Evolutionary conservation across 2,329 filamentous ascomycete genomes (phyloP).

Genomic region (Xylariaceae sp.): DNA sequence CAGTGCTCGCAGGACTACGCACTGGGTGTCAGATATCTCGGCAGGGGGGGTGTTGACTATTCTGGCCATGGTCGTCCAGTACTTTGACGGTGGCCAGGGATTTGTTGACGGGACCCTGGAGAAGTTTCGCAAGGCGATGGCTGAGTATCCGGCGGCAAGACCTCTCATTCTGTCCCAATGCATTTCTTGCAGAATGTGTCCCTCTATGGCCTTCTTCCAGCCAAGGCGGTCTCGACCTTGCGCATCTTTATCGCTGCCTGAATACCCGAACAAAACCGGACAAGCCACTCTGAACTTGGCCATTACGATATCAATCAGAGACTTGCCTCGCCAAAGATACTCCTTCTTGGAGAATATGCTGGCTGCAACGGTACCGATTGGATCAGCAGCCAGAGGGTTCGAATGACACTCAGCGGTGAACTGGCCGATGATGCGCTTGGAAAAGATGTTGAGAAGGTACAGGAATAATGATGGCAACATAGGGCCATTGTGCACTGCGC

Average conservation of each 20-base stretch:
- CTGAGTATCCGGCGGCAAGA: conserved; percentile 78
- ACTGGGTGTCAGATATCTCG: conserved; percentile 71
- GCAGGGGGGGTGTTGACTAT: conserved; percentile 72
- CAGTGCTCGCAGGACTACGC: conserved; percentile 67
- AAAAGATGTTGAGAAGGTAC: conserved; percentile 73
- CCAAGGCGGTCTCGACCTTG: conserved; percentile 66
- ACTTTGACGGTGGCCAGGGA: conserved; percentile 74
- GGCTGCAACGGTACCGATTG: conserved; percentile 73
- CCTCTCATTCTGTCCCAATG: conserved; percentile 83
- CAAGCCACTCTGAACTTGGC: conserved; percentile 80
- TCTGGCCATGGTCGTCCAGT: conserved; percentile 75
- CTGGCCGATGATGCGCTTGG: conserved; percentile 70
- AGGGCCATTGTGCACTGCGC: conserved; percentile 49
- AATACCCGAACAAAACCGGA: conserved; percentile 81
- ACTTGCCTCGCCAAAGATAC: conserved; percentile 64
- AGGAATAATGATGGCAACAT: conserved; percentile 64
- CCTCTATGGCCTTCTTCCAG: conserved; percentile 59
- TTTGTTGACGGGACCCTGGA: conserved; percentile 65
- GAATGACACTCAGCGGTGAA: conserved; percentile 65
- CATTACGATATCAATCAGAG: conserved; percentile 79
- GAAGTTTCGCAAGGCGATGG: conserved; percentile 81
- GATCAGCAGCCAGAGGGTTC: conserved; percentile 66
- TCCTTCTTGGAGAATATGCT: conserved; percentile 69
- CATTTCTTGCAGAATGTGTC: conserved; percentile 65
- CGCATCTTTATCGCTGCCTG: conserved; percentile 71